Evolutionary conservation across 2,329 filamentous ascomycete species (phyloP), one percentile per base, ranked within the genome.

Genomic region (Colletotrichum orchidophilum): DNA sequence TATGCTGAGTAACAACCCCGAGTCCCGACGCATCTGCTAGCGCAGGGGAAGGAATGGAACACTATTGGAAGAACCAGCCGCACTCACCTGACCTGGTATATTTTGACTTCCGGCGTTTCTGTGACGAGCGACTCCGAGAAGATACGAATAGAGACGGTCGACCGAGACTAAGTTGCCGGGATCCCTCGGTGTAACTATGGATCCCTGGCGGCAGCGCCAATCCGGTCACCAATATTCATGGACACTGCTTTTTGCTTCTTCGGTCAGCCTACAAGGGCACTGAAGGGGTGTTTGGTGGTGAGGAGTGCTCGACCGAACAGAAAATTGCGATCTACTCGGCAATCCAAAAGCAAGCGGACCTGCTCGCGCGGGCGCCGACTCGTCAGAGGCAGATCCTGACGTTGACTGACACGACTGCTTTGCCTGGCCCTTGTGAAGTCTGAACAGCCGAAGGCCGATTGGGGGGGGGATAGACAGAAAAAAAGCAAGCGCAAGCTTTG

Each of bases 21-120:
- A 3, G 12, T 21, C 6, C 29, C 12, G 29, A 26, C 27, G 27
- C 29, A 46, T 59, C 33, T 50, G 50, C 63, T 71, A 67, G 57
- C 52, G 57, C 68, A 67, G 50, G 63, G 24, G 31, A 58, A 52
- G 58, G 49, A 58, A 68, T 31, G 63, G 42, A 58, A 46, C 63
- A 68, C 42, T 35, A 62, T 53, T 68, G 68, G 58, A 50, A 68
- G 58, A 68, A 29, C 64, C 57, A 54, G 42, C 57, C 64, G 64
- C 63, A 52, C 39, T 67, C 63, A 67, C 50, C 64, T 67, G 63
- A 58, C 63, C 52, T 57, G 26, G 46, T 55, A 26, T 52, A 57
- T 63, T 53, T 67, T 62, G 63, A 68, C 57, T 58, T 53, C 31
- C 31, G 24, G 31, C 18, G 27, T 15, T 52, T 58, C 58, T 58